Percentiles rank a stretch among this genome's conserved stretches.
phyloP scores from a whole-genome alignment of 768 basidiomycete species.

The Polyporus arcularius region DNA sequence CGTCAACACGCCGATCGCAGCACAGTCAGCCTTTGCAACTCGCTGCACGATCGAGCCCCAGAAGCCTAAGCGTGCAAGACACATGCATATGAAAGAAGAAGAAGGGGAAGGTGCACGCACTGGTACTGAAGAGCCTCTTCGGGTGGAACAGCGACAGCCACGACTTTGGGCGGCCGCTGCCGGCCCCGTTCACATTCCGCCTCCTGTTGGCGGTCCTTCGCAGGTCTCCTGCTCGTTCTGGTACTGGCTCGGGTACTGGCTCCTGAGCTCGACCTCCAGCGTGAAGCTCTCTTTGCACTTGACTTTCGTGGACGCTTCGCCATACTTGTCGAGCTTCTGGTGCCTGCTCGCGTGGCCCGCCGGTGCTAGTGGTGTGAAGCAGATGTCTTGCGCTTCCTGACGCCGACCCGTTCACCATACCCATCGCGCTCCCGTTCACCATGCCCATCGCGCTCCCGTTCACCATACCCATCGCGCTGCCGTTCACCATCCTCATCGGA shows the following conservation, averaged over 20 bases:
- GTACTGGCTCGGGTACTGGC: background rate
- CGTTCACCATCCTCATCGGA: too few species aligned
- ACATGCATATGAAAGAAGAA: too few species aligned
- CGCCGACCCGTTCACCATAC: background rate
- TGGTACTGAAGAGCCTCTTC: slow-evolving; percentile 13
- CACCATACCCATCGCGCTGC: background rate
- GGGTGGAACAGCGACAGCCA: slow-evolving; percentile 13
- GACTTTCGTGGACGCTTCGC: too few species aligned
- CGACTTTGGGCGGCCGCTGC: background rate
- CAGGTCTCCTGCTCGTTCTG: background rate
- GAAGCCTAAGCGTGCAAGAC: background rate
- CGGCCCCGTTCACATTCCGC: background rate
- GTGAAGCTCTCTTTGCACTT: too few species aligned
- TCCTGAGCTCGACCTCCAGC: too few species aligned
- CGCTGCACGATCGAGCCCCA: background rate
- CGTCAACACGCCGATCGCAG: slow-evolving; percentile 12
- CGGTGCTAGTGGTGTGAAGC: too few species aligned
- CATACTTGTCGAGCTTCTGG: too few species aligned
- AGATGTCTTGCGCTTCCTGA: too few species aligned
- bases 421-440: background rate
- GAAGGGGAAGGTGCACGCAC: slow-evolving; percentile 4
- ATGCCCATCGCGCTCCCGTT: background rate
- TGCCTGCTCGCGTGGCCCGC: too few species aligned
- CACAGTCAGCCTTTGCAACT: background rate
- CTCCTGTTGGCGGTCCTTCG: background rate